phyloP scores from a whole-genome alignment of 2,329 filamentous ascomycete species.

The Xylariales sp. region DNA sequence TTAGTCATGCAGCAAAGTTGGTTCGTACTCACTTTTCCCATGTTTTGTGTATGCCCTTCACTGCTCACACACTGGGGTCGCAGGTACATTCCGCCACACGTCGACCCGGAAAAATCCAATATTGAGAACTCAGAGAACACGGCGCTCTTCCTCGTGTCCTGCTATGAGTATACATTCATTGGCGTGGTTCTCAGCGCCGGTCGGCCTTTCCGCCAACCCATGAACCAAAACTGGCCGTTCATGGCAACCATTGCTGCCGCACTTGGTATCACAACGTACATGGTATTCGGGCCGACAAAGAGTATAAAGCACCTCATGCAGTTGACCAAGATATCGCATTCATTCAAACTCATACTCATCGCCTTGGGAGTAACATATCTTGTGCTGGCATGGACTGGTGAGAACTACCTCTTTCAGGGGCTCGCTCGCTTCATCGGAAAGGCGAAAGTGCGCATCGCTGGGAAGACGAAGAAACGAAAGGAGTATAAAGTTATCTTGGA shows the following conservation, averaged over 20 bases:
- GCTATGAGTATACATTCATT: slow-evolving; percentile 91
- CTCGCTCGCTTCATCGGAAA: slow-evolving; percentile 65
- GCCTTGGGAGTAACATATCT: slow-evolving; percentile 68
- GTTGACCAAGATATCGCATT: slow-evolving; percentile 68
- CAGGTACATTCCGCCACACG: slow-evolving; percentile 72
- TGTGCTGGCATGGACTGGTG: slow-evolving; percentile 62
- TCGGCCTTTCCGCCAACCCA: slow-evolving; percentile 78
- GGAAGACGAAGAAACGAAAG: slow-evolving; percentile 72
- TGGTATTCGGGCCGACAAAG: slow-evolving; percentile 70
- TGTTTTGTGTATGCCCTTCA: too few species aligned
- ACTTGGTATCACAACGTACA: slow-evolving; percentile 66
- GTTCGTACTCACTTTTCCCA: too few species aligned
- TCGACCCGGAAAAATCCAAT: slow-evolving; percentile 76
- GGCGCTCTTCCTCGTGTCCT: slow-evolving; percentile 81
- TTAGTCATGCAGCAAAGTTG: slow-evolving; percentile 75
- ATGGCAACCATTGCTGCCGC: slow-evolving; percentile 69
- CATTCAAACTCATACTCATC: slow-evolving; percentile 72
- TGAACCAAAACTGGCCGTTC: slow-evolving; percentile 80
- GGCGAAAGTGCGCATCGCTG: slow-evolving; percentile 51
- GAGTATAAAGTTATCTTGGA: slow-evolving; percentile 80
- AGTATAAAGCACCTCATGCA: slow-evolving; percentile 77
- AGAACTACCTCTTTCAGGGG: slow-evolving; percentile 65
- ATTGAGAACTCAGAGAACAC: slow-evolving; percentile 93
- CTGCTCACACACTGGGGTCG: too few species aligned
- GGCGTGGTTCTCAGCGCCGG: slow-evolving; percentile 90